Evolutionary conservation across 805 yeast genomes (phyloP).

Genomic region (Wickerhamomyces strasburgensis): DNA sequence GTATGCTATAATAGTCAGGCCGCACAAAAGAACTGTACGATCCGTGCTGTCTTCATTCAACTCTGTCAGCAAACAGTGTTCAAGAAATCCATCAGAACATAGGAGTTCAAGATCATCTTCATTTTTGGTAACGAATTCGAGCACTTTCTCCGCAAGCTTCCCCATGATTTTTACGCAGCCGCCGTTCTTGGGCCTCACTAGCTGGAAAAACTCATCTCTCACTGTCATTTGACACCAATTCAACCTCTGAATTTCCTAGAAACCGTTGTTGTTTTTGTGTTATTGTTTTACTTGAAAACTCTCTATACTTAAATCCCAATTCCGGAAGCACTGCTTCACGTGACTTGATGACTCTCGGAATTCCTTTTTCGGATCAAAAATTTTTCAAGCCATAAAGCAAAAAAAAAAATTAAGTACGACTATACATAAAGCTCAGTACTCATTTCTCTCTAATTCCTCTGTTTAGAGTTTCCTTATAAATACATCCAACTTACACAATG

Average conservation of each 20-base stretch:
- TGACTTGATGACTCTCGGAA: no score
- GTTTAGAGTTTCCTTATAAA: background rate
- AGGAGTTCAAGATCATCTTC: background rate
- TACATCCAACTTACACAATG: conserved; percentile 23
- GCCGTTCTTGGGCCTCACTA: background rate
- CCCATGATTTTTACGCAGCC: background rate
- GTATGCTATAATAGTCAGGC: conserved; percentile 1
- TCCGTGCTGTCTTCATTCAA: conserved; percentile 7
- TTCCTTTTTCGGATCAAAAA: no score
- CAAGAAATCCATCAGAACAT: background rate
- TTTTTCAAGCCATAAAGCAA: no score
- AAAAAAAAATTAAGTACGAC: no score
- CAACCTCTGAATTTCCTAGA: no score
- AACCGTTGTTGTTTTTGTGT: no score
- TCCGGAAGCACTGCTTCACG: no score
- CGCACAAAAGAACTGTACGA: conserved; percentile 4
- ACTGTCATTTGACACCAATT: background rate
- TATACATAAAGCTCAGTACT: no score
- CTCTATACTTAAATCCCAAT: no score
- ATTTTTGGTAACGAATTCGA: background rate
- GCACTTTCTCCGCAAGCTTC: background rate
- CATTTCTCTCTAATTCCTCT: background rate
- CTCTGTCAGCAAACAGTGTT: conserved; percentile 4
- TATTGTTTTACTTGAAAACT: no score
- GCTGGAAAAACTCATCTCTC: background rate